phyloP scores from a whole-genome alignment of 129 eudicot genomes.

The Pulicaria dysenterica region DNA sequence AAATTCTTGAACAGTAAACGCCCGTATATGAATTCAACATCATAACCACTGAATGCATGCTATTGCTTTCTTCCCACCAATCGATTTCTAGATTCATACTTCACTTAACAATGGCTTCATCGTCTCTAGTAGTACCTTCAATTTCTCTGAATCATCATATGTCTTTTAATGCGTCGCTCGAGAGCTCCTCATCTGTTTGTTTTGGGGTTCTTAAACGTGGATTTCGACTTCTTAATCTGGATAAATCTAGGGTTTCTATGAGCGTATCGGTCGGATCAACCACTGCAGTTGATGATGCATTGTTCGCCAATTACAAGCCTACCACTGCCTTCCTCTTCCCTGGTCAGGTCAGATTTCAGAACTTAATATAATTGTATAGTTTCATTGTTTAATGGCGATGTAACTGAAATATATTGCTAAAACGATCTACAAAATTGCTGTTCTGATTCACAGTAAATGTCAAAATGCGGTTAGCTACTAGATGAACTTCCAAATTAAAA shows the following conservation, averaged over 20 bases:
- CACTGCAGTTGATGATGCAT: constrained; percentile 53
- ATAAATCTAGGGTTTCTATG: constrained; percentile 69
- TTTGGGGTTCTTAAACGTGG: constrained; percentile 50
- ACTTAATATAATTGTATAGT: background rate
- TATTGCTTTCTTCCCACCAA: constrained; percentile 39
- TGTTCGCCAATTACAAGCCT: constrained; percentile 76
- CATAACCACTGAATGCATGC: constrained; percentile 44
- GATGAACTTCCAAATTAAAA: background rate
- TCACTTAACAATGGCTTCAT: constrained; percentile 52
- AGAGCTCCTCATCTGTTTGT: constrained; percentile 29
- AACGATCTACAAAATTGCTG: background rate
- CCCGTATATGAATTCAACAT: background rate
- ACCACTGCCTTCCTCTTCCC: constrained; percentile 83
- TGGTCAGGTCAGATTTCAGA: constrained; percentile 68
- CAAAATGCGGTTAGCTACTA: background rate
- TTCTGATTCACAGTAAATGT: background rate
- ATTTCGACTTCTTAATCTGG: constrained; percentile 45
- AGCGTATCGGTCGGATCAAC: constrained; percentile 71
- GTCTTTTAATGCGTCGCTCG: constrained; percentile 21
- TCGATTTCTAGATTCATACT: constrained; percentile 2
- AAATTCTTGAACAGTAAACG: too few relatives aligned
- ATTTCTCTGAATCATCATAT: constrained; percentile 37
- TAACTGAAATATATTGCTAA: background rate
- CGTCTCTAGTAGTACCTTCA: constrained; percentile 55
- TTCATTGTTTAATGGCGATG: constrained; percentile 6